Evolutionary conservation across 768 basidiomycete species (phyloP), one percentile per base, ranked within the genome.

Genomic region (Mycena crocata): DNA sequence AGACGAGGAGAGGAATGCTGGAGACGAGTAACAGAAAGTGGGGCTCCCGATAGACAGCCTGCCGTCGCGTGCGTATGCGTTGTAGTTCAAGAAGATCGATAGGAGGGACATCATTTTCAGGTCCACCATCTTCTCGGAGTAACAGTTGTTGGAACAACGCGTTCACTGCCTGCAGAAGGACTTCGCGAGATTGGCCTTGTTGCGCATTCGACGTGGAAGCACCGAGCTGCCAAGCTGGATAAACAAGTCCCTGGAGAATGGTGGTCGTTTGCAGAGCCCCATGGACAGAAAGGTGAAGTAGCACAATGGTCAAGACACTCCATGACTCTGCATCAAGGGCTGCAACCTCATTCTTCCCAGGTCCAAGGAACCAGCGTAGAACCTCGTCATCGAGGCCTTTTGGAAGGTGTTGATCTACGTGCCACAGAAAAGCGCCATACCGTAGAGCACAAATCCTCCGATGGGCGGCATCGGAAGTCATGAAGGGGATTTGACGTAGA

Each of bases 361-460:
- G 84, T 13, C 90, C 92, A 4, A 84, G 74, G 62, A 93, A 88
- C 93, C 94, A 95, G 62, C 81, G 82, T 23, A 91, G 81, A 13
- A 94, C 87, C 64, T 91, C 88, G 21, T 83, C 80, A 71, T 95
- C 92, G 39, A 94, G 83, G 12, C 92, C 91, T 31, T 83, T 78
- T 0, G 93, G 88, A n/a, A 93, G 83, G 73, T 93, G 92, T 64
- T 91, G 87, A 69, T 94, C 90, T 52, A 94, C 85, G 62, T 91
- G 87, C 73, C 87, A 85, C 23, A 95, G 80, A 72, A 95, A 94
- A 17, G 79, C 79, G 6, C 87, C 91, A 72, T 93, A 95, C 54
- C 88, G 85, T 32, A 91, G 70, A 4, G 90, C 89, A 66, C 86
- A 87, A 37, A 80, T 78, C 54, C 83, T 81, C 26, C 87, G 86